Conservation (phyloP, 345 rosid genomes). For the Populus tremula region DNA sequence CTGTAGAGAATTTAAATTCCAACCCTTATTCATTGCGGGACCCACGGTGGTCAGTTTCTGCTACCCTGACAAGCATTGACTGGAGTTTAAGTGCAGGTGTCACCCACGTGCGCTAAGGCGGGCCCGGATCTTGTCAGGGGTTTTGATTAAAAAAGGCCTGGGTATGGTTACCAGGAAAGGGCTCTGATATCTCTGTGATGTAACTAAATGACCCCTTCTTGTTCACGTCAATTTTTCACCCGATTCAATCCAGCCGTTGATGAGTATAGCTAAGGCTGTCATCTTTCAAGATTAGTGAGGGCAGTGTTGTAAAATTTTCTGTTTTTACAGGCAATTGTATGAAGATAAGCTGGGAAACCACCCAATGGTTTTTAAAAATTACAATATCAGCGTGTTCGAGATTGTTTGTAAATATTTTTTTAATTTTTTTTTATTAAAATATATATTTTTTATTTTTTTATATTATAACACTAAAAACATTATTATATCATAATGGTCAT, state of each 20-base stretch:
- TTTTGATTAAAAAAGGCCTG: conserved; percentile 40
- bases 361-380: not conserved
- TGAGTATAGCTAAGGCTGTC: conserved; percentile 46
- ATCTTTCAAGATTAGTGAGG: conserved; percentile 52
- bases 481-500: too few species aligned
- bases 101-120: conserved; percentile 67
- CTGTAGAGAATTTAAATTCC: conserved; percentile 72
- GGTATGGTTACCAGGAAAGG: conserved; percentile 57
- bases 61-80: conserved; percentile 80
- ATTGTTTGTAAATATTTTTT: too few species aligned
- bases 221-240: conserved; percentile 64
- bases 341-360: not conserved
- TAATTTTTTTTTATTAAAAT: too few species aligned
- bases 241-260: conserved; percentile 32
- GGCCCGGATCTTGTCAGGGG: conserved; percentile 43
- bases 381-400: too few species aligned
- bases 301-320: not conserved
- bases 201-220: conserved; percentile 47
- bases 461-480: too few species aligned
- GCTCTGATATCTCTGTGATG: conserved; percentile 32
- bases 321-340: conserved; percentile 1
- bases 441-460: too few species aligned
- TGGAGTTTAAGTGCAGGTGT: conserved; percentile 43
- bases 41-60: conserved; percentile 52
- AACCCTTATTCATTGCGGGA: conserved; percentile 61